phyloP scores from a whole-genome alignment of 1,139 yeast genomes.

The Nakaseomyces glabratus region DNA sequence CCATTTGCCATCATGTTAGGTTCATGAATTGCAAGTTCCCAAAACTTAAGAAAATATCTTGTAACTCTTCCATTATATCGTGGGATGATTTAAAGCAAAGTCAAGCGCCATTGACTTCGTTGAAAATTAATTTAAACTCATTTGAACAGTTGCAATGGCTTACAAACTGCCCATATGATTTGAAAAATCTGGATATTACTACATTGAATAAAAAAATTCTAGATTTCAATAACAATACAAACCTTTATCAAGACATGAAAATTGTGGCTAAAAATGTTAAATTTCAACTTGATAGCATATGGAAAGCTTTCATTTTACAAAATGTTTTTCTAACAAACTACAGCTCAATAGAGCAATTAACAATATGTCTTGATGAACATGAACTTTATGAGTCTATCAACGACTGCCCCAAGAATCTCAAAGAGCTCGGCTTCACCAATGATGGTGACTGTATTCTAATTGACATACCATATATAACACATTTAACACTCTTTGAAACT shows the following conservation, averaged over 20 bases:
- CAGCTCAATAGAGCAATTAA: slow-evolving; percentile 7
- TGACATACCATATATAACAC: slow-evolving; percentile 11
- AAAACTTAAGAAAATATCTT: slow-evolving; percentile 11
- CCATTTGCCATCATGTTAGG: slow-evolving; percentile 11
- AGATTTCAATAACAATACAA: slow-evolving; percentile 9
- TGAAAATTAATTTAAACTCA: slow-evolving; percentile 13
- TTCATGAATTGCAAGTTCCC: slow-evolving; percentile 19
- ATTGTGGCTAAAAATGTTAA: slow-evolving; percentile 7
- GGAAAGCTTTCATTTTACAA: slow-evolving; percentile 16
- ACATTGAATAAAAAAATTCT: slow-evolving; percentile 8
- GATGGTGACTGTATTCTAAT: slow-evolving; percentile 12
- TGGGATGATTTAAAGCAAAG: slow-evolving; percentile 18
- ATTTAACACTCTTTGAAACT: too few species aligned
- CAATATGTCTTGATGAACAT: slow-evolving; percentile 11
- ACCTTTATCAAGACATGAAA: slow-evolving; percentile 5
- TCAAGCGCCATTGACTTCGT: slow-evolving; percentile 9
- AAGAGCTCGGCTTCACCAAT: slow-evolving; percentile 9
- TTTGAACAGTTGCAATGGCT: slow-evolving; percentile 20
- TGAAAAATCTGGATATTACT: slow-evolving; percentile 12
- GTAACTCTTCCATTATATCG: slow-evolving; percentile 15
- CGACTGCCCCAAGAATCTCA: slow-evolving; percentile 7
- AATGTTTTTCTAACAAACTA: slow-evolving; percentile 13
- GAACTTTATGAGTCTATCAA: slow-evolving; percentile 12
- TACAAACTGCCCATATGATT: slow-evolving; percentile 14
- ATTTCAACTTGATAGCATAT: slow-evolving; percentile 11